Conservation (phyloP, 257 asterid species). For the Coffea eugenioides region DNA sequence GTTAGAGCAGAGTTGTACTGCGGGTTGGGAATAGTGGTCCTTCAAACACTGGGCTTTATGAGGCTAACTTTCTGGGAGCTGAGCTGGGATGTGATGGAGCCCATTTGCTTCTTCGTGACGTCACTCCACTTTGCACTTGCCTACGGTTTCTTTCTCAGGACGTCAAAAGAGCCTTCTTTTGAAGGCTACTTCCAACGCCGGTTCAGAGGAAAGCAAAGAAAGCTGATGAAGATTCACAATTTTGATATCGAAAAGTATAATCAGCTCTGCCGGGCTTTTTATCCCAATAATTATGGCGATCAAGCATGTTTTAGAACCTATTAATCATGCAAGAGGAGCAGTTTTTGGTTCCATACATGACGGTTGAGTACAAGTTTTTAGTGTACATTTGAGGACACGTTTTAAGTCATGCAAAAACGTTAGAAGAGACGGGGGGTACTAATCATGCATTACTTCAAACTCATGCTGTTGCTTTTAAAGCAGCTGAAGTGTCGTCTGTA, state of each 20-base stretch:
- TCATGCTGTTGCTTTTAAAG: too few species aligned
- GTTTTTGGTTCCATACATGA: slow-evolving; percentile 26
- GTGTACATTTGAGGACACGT: neutral
- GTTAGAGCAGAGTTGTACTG: slow-evolving; percentile 61
- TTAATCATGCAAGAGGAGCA: slow-evolving; percentile 17
- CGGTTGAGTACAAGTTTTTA: slow-evolving; percentile 13
- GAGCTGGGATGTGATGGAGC: slow-evolving; percentile 98
- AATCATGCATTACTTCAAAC: too few species aligned
- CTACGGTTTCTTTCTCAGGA: slow-evolving; percentile 46
- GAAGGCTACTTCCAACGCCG: slow-evolving; percentile 49
- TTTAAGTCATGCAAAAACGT: neutral
- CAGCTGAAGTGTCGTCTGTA: too few species aligned
- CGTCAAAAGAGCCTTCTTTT: slow-evolving; percentile 50
- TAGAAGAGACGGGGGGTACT: neutral
- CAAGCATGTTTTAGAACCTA: neutral
- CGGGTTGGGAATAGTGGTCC: slow-evolving; percentile 67
- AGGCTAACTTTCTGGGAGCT: slow-evolving; percentile 92
- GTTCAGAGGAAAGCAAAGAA: slow-evolving; percentile 40
- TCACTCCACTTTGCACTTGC: slow-evolving; percentile 73
- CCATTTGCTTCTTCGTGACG: slow-evolving; percentile 87
- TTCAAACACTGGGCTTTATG: slow-evolving; percentile 87
- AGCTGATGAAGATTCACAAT: slow-evolving; percentile 35
- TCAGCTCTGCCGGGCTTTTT: slow-evolving; percentile 28
- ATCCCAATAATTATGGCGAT: slow-evolving; percentile 24
- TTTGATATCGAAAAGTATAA: slow-evolving; percentile 41